A percentile compares a stretch with the other conserved stretches of the same genome.
These are phyloP conservation scores for Phytophthora hybrid DNA, from an alignment of 352 stramenopile genomes.

Conservation along the genomic window DNA sequence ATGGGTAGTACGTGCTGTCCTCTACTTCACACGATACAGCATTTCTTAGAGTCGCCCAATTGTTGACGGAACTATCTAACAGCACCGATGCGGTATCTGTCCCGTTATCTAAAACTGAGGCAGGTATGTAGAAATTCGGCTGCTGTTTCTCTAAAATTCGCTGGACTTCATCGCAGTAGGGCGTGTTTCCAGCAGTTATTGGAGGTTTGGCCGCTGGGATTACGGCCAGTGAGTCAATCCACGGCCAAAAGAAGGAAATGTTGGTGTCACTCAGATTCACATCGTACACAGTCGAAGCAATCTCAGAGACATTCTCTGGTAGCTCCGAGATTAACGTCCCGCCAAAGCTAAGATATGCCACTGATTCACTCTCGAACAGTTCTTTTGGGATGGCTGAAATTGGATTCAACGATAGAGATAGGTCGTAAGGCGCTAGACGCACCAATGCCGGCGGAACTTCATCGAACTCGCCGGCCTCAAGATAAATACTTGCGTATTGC, in stretches of 20 bases:
- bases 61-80: slow-evolving; percentile 3
- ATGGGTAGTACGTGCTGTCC: slow-evolving; percentile 12
- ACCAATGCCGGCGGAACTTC: slow-evolving; percentile 13
- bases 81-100: slow-evolving; percentile 2
- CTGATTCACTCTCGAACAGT: slow-evolving; percentile 41
- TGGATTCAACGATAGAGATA: slow-evolving; percentile 39
- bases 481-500: slow-evolving; percentile 20
- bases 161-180: slow-evolving; percentile 25
- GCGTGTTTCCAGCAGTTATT: slow-evolving; percentile 33
- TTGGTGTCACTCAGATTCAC: slow-evolving; percentile 41
- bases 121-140: background rate
- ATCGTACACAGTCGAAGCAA: slow-evolving; percentile 35
- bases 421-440: slow-evolving; percentile 30
- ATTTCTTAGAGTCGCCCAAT: slow-evolving; percentile 8
- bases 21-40: slow-evolving; percentile 8
- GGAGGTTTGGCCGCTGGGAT: background rate
- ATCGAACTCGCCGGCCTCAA: slow-evolving; percentile 12
- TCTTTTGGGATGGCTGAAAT: slow-evolving; percentile 32
- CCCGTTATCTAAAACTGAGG: background rate
- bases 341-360: slow-evolving; percentile 40
- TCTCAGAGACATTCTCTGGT: slow-evolving; percentile 24
- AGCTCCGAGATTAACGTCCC: slow-evolving; percentile 32
- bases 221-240: slow-evolving; percentile 31
- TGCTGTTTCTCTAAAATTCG: slow-evolving; percentile 19
- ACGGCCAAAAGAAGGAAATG: slow-evolving; percentile 42